Evolutionary conservation across 768 basidiomycete species (phyloP).

Genomic region (Zangia roseola): DNA sequence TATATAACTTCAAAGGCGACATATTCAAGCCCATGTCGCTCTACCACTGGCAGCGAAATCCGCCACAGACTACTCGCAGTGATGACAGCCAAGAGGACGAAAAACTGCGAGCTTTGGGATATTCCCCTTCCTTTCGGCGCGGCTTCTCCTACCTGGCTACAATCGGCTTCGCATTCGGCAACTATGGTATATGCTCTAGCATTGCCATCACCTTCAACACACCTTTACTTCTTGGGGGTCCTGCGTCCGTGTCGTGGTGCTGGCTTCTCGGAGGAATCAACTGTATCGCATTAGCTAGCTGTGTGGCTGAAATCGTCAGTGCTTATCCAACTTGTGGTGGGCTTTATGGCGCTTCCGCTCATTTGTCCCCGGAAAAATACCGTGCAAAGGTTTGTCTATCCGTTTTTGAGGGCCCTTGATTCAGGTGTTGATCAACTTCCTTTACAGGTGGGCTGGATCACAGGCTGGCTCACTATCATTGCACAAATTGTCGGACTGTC

Average conservation of each 20-base stretch:
- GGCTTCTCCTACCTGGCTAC: conserved; percentile 43
- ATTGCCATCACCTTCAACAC: conserved; percentile 39
- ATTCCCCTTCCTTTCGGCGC: conserved; percentile 36
- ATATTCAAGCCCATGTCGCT: conserved; percentile 14
- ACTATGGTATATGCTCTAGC: conserved; percentile 38
- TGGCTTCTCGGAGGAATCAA: conserved; percentile 31
- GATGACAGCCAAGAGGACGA: conserved; percentile 16
- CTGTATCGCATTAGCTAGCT: conserved; percentile 29
- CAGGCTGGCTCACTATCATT: conserved; percentile 35
- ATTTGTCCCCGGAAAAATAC: conserved; percentile 60
- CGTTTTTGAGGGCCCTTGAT: not conserved
- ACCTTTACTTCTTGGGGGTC: conserved; percentile 38
- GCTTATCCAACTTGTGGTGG: conserved; percentile 32
- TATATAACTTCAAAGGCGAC: no score
- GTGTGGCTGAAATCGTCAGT: conserved; percentile 31
- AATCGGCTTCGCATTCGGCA: conserved; percentile 32
- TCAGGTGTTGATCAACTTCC: not conserved
- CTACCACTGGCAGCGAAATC: not conserved
- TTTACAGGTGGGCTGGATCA: conserved; percentile 26
- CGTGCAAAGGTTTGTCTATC: conserved; percentile 52
- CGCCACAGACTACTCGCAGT: not conserved
- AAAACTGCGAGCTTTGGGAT: conserved; percentile 28
- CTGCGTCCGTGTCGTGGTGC: conserved; percentile 37
- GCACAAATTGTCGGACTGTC: conserved; percentile 27
- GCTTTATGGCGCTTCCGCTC: conserved; percentile 75